Conservation (phyloP, 2,329 filamentous ascomycete genomes). For the Alternaria metachromatica region DNA sequence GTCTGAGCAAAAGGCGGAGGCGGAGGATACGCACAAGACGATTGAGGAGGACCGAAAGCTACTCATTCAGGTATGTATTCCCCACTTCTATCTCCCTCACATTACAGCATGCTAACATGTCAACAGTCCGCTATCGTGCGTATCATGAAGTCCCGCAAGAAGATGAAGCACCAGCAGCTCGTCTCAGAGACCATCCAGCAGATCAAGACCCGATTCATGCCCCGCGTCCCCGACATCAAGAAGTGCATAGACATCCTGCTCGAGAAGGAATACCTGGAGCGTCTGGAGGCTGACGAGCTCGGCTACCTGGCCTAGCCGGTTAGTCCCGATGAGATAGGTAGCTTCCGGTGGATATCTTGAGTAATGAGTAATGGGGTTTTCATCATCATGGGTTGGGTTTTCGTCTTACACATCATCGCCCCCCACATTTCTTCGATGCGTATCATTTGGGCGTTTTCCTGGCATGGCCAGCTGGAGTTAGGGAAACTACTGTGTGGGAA, state of each 20-base stretch:
- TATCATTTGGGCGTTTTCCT: constrained; percentile 14
- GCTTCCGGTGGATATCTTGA: neutral
- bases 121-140: constrained; percentile 92
- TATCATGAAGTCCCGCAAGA: constrained; percentile 99
- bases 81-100: neutral
- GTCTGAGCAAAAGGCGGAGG: constrained; percentile 94
- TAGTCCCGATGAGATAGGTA: neutral
- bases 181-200: constrained; percentile 96
- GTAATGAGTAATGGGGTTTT: constrained; percentile 11
- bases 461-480: neutral
- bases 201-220: constrained; percentile 90
- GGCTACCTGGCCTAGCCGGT: constrained; percentile 72
- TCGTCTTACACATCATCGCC: constrained; percentile 5
- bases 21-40: constrained; percentile 97
- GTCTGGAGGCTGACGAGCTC: constrained; percentile 90
- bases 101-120: constrained; percentile 36
- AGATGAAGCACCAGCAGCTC: constrained; percentile 95
- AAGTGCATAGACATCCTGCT: constrained; percentile 99
- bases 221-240: constrained; percentile 95
- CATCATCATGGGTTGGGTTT: constrained; percentile 6
- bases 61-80: constrained; percentile 82
- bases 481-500: neutral
- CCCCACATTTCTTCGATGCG: neutral
- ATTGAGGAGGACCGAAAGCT: constrained; percentile 98
- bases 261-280: constrained; percentile 98